phyloP scores from a whole-genome alignment of 225 moss, liverwort and hornwort genomes.

The Takakia lepidozioides region DNA sequence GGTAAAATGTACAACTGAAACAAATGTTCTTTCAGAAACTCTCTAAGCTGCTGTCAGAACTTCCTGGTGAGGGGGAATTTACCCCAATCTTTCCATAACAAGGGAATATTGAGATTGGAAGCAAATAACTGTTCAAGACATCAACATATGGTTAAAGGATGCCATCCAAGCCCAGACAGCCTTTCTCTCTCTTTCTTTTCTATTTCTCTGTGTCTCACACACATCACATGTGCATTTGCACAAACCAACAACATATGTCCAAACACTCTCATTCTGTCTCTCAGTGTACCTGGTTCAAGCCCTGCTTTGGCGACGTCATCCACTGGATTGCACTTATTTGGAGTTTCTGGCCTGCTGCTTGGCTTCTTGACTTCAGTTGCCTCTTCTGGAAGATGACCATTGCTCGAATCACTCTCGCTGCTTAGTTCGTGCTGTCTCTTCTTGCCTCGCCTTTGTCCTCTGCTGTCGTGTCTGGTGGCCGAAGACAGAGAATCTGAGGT shows the following conservation, averaged over 20 bases:
- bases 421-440: conserved; percentile 11
- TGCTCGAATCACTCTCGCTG: conserved; percentile 11
- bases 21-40: neutral
- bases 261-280: neutral
- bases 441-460: conserved; percentile 11
- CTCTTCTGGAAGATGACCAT: conserved; percentile 5
- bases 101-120: neutral
- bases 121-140: neutral
- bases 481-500: conserved; percentile 15
- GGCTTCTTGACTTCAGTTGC: conserved; percentile 2
- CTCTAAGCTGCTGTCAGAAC: too few species aligned
- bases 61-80: too few species aligned
- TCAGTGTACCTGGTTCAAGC: conserved; percentile 15
- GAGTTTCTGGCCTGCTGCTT: conserved; percentile 7
- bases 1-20: neutral
- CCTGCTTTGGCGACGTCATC: conserved; percentile 4
- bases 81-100: too few species aligned
- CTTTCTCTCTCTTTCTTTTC: neutral
- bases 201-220: too few species aligned
- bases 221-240: too few species aligned
- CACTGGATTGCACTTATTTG: conserved; percentile 1
- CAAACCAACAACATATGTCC: neutral
- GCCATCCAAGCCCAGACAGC: neutral
- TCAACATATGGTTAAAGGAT: too few species aligned
- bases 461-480: conserved; percentile 4